Percentiles rank a stretch among this genome's conserved stretches.
Evolutionary conservation across 805 yeast species (phyloP).

Genomic region (Candida xiaguanensis): DNA sequence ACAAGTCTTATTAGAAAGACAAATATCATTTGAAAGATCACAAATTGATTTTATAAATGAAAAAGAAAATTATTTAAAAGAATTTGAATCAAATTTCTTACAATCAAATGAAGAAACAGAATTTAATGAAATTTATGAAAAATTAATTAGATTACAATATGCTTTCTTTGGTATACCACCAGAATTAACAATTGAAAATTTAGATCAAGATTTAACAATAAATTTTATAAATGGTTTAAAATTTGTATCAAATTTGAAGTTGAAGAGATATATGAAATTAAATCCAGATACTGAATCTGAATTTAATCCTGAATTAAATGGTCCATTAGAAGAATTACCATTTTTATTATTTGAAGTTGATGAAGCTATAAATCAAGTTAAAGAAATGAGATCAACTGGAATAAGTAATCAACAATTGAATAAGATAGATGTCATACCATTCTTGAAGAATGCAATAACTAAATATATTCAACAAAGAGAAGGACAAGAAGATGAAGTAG

Average conservation of each 20-base stretch:
- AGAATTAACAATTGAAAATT: constrained; percentile 51
- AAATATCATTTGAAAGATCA: constrained; percentile 62
- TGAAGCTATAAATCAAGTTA: constrained; percentile 45
- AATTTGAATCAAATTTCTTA: constrained; percentile 58
- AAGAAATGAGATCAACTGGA: constrained; percentile 45
- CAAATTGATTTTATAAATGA: constrained; percentile 41
- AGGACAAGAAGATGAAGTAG: not conserved
- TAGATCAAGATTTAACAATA: constrained; percentile 49
- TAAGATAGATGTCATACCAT: constrained; percentile 39
- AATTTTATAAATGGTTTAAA: constrained; percentile 62
- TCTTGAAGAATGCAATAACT: constrained; percentile 29
- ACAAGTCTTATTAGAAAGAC: constrained; percentile 84
- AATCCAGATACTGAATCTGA: constrained; percentile 20
- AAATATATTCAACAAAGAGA: constrained; percentile 1
- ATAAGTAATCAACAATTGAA: constrained; percentile 23
- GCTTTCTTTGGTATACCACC: constrained; percentile 85
- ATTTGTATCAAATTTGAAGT: constrained; percentile 66
- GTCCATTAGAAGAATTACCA: constrained; percentile 39
- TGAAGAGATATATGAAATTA: constrained; percentile 32
- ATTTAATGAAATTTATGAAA: constrained; percentile 57
- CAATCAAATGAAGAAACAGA: constrained; percentile 49
- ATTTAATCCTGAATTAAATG: constrained; percentile 32
- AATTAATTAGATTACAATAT: constrained; percentile 72
- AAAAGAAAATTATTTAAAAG: constrained; percentile 48
- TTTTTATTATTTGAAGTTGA: constrained; percentile 30